Evolutionary conservation across 2,329 filamentous ascomycete species (phyloP), one percentile per base, ranked within the genome.

Genomic region (Stylonectria norvegica): DNA sequence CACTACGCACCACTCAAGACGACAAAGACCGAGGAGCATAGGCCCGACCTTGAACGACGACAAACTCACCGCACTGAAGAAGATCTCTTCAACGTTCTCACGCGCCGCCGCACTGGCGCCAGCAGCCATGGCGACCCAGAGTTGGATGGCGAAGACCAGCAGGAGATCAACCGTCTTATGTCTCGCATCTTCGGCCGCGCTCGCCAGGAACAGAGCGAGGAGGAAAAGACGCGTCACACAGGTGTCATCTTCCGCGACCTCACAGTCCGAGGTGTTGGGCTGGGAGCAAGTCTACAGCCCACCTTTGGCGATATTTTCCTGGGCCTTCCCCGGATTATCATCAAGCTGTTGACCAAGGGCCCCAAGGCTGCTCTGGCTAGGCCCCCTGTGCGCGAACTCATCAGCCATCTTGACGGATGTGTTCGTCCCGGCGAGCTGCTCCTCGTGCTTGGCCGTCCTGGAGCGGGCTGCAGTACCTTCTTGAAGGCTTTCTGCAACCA

Each of bases 401-500:
- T 89, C 18, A 75, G 83, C 39, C 69, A 78, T 46, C 78, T 78
- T 35, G 76, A 81, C 46, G 84, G 84, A 2, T 85, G 80, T 44
- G 78, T 88, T 22, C 79, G 81, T 48, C 83, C 83, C 0, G 85
- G 83, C 4, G 82, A 86, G 59, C 79, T 86, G 74, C 62, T 85
- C 0, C 65, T 86, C 0, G 82, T 86, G 0, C 69, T 86, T 0
- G 83, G 83, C 2, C 71, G 81, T 0, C 83, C 83, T 0, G 84
- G 83, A 0, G 70, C 80, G 1, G 83, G 83, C 15, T 89, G 85
- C 57, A 85, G 81, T 1, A 85, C 83, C 0, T 73, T 89, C 15
- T 69, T 89, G 28, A 88, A 86, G 52, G 73, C 79, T 0, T 80
- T 90, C 42, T 79, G 82, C 19, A 89, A 89, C 57, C 77, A 88